Percentiles rank a stretch among this genome's conserved stretches.
Evolutionary conservation across 2,329 filamentous ascomycete genomes (phyloP).

Genomic region (Penicillium sp.): DNA sequence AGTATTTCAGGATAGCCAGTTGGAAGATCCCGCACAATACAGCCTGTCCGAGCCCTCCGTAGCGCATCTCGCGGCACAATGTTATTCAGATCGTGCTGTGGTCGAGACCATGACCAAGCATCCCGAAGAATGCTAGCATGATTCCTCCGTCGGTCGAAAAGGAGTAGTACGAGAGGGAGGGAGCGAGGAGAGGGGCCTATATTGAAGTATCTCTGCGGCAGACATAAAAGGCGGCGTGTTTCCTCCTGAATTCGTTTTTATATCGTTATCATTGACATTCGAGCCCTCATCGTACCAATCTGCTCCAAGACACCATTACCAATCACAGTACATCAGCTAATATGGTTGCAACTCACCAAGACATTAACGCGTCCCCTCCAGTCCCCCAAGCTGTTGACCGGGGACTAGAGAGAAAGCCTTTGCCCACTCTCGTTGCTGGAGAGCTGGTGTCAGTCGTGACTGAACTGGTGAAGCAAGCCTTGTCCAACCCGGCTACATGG

Average conservation of each 20-base stretch:
- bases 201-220: background rate
- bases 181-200: background rate
- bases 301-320: background rate
- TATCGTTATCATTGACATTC: background rate
- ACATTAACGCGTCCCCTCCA: background rate
- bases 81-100: too few species aligned
- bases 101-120: too few species aligned
- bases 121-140: background rate
- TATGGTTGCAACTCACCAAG: background rate
- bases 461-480: slow-evolving; percentile 15
- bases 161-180: background rate
- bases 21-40: too few species aligned
- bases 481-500: slow-evolving; percentile 20
- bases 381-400: background rate
- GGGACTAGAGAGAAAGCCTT: background rate
- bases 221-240: background rate
- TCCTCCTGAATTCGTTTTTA: background rate
- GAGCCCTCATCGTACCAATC: slow-evolving; percentile 1
- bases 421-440: slow-evolving; percentile 5
- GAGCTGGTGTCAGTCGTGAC: slow-evolving; percentile 11
- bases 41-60: too few species aligned
- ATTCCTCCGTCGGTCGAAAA: background rate
- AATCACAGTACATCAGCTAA: background rate
- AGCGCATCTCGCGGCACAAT: too few species aligned
- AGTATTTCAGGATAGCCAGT: too few species aligned